Evolutionary conservation across 2,329 filamentous ascomycete species (phyloP).

Genomic region (Cercospora sp.): DNA sequence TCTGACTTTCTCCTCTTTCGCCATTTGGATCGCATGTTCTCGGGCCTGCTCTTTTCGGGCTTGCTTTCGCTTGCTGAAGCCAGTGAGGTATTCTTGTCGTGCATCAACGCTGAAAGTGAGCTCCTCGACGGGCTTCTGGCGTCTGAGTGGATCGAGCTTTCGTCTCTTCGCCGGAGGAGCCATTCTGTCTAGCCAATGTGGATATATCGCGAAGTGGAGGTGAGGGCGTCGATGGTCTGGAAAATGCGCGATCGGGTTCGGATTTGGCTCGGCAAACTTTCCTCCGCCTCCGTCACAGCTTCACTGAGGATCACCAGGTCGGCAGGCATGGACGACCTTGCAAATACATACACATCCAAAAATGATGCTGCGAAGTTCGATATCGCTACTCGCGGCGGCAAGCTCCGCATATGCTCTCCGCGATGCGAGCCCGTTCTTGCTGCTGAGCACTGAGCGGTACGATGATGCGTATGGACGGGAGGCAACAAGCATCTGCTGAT

Average conservation of each 20-base stretch:
- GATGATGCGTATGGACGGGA: not conserved
- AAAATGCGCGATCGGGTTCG: slow-evolving; percentile 13
- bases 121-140: slow-evolving; percentile 48
- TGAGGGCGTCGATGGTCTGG: slow-evolving; percentile 2
- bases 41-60: slow-evolving; percentile 82
- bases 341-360: slow-evolving; percentile 16
- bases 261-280: slow-evolving; percentile 1
- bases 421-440: slow-evolving; percentile 65
- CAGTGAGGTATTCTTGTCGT: slow-evolving; percentile 84
- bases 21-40: slow-evolving; percentile 74
- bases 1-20: slow-evolving; percentile 72
- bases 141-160: slow-evolving; percentile 11
- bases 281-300: not conserved
- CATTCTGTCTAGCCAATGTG: slow-evolving; percentile 6
- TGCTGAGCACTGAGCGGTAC: slow-evolving; percentile 83
- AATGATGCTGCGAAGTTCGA: slow-evolving; percentile 30
- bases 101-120: slow-evolving; percentile 80
- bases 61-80: slow-evolving; percentile 94
- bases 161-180: slow-evolving; percentile 16
- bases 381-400: slow-evolving; percentile 31
- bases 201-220: not conserved
- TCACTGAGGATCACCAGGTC: not conserved
- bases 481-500: slow-evolving; percentile 3
- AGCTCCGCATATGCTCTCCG: slow-evolving; percentile 62
- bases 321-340: not conserved